Conservation (phyloP, 208 protist genomes). For the Angomonas deanei region DNA sequence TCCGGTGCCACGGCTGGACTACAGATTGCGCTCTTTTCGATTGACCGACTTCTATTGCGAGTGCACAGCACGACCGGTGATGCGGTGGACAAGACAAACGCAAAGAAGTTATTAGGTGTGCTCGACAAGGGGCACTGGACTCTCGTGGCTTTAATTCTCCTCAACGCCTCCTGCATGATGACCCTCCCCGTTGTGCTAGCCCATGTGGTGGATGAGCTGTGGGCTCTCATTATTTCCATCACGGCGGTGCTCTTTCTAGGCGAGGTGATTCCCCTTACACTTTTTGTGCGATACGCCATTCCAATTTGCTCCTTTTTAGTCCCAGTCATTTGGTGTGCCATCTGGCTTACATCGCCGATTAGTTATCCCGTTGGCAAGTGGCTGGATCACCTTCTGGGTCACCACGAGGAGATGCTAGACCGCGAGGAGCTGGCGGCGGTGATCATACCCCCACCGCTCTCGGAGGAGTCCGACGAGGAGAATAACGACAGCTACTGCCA, state of each 20-base stretch:
- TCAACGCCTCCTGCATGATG: slow-evolving; percentile 73
- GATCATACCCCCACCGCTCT: slow-evolving; percentile 16
- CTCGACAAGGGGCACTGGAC: slow-evolving; percentile 60
- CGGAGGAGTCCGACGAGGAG: not conserved
- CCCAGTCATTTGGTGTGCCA: slow-evolving; percentile 58
- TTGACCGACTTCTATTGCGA: slow-evolving; percentile 56
- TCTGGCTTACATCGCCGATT: slow-evolving; percentile 58
- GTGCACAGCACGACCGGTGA: slow-evolving; percentile 49
- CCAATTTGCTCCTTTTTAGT: slow-evolving; percentile 52
- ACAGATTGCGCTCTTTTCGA: slow-evolving; percentile 66
- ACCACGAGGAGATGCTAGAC: slow-evolving; percentile 48
- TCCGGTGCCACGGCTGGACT: slow-evolving; percentile 52
- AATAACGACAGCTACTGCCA: slow-evolving; percentile 7
- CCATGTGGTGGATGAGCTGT: slow-evolving; percentile 47
- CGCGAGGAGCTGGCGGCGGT: slow-evolving; percentile 69
- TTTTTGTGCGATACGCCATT: slow-evolving; percentile 82
- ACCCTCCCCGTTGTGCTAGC: slow-evolving; percentile 80
- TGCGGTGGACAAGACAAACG: slow-evolving; percentile 24
- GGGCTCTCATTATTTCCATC: slow-evolving; percentile 77
- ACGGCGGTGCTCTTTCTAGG: slow-evolving; percentile 83
- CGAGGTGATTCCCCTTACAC: slow-evolving; percentile 89
- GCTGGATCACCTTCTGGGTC: slow-evolving; percentile 73
- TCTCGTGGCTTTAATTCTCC: slow-evolving; percentile 80
- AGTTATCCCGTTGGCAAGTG: slow-evolving; percentile 76
- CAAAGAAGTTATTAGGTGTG: slow-evolving; percentile 32